Evolutionary conservation across 1,139 yeast genomes (phyloP).

Genomic region (Scheffersomyces parashehatae): DNA sequence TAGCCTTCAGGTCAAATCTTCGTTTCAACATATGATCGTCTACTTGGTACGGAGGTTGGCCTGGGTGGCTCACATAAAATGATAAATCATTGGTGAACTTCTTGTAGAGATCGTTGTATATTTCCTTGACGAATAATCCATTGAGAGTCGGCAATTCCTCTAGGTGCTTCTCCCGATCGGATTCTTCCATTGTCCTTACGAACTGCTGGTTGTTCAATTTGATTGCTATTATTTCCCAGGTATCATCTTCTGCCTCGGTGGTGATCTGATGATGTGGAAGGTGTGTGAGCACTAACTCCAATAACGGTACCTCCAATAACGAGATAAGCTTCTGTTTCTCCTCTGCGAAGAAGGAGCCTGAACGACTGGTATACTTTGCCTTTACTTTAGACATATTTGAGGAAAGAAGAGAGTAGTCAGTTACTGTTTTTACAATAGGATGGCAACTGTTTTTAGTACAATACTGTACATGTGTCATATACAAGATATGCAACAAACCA

Average conservation of each 20-base stretch:
- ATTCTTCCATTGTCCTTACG: slow-evolving; percentile 8
- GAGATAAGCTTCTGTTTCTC: slow-evolving; percentile 28
- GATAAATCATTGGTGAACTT: too few species aligned
- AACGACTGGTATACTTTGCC: too few species aligned
- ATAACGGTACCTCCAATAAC: slow-evolving; percentile 27
- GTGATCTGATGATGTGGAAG: slow-evolving; percentile 37
- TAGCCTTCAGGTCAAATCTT: too few species aligned
- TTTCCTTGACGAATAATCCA: slow-evolving; percentile 29
- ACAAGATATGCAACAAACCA: too few species aligned
- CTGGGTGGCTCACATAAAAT: too few species aligned
- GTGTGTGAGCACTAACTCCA: slow-evolving; percentile 30
- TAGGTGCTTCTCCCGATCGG: slow-evolving; percentile 6
- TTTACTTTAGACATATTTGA: too few species aligned
- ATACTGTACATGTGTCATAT: not conserved
- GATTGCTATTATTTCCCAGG: slow-evolving; percentile 40
- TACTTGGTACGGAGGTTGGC: too few species aligned
- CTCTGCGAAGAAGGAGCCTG: slow-evolving; percentile 27
- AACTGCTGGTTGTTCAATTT: slow-evolving; percentile 26
- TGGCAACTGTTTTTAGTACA: not conserved
- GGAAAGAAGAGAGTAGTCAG: not conserved
- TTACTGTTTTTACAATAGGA: slow-evolving; percentile 4
- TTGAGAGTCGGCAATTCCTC: slow-evolving; percentile 33
- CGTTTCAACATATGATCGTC: too few species aligned
- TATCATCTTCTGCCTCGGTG: slow-evolving; percentile 24
- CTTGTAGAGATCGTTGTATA: slow-evolving; percentile 14